Percentiles rank a stretch among this genome's conserved stretches.
These are phyloP conservation scores for Fusarium austroafricanum DNA, from an alignment of 2,329 filamentous ascomycete species.

Conservation along the genomic window DNA sequence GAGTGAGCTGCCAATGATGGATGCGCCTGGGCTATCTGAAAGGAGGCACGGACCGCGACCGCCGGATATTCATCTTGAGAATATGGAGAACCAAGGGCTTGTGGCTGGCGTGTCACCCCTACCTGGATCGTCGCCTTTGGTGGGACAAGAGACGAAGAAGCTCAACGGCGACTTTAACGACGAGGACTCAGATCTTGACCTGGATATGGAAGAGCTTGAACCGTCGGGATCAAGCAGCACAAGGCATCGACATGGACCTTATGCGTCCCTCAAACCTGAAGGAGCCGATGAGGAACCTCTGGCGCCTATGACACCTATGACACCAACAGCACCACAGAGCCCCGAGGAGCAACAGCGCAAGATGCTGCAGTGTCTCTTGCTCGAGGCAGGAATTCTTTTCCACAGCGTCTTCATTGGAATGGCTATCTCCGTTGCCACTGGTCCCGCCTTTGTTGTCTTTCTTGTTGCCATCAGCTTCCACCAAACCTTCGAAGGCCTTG, in stretches of 20 bases:
- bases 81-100: conserved; percentile 65
- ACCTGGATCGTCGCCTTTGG: conserved; percentile 63
- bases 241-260: conserved; percentile 45
- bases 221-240: conserved; percentile 49
- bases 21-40: conserved; percentile 51
- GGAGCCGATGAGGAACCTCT: conserved; percentile 46
- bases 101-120: conserved; percentile 70
- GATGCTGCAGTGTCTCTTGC: conserved; percentile 80
- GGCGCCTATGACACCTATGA: conserved; percentile 39
- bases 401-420: conserved; percentile 90
- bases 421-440: conserved; percentile 84
- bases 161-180: conserved; percentile 52
- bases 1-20: conserved; percentile 44
- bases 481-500: conserved; percentile 89
- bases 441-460: conserved; percentile 82
- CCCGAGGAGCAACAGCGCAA: conserved; percentile 73
- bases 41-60: conserved; percentile 58
- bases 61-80: conserved; percentile 62
- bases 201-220: conserved; percentile 72
- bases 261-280: conserved; percentile 49
- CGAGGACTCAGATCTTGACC: conserved; percentile 67
- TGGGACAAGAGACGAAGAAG: conserved; percentile 41
- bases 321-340: conserved; percentile 47
- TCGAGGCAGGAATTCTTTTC: conserved; percentile 87
- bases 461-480: conserved; percentile 85